A percentile compares a stretch with the other conserved stretches of the same genome.
These are phyloP conservation scores for Nigrograna mackinnonii DNA, from an alignment of 2,329 filamentous ascomycete species.

Conservation along the genomic window DNA sequence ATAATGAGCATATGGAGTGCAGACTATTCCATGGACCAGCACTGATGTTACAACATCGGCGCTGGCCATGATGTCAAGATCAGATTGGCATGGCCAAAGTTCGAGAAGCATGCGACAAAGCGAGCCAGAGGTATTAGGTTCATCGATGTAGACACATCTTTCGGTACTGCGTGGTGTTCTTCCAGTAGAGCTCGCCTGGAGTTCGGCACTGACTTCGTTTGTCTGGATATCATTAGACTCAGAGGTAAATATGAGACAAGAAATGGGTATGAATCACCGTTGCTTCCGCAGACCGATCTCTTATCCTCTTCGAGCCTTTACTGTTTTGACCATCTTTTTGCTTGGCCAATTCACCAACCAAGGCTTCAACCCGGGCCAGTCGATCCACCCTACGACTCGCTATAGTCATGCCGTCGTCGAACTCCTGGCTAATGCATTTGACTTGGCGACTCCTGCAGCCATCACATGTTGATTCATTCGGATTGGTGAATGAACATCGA, in stretches of 20 bases:
- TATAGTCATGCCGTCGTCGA: slow-evolving; percentile 15
- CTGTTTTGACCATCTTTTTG: too few relatives aligned
- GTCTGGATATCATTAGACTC: neutral
- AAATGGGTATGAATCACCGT: neutral
- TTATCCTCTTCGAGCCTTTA: neutral
- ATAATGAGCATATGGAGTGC: slow-evolving; percentile 29
- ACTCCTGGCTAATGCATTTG: slow-evolving; percentile 25
- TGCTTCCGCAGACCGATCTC: neutral
- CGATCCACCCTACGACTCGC: too few relatives aligned
- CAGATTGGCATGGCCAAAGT: slow-evolving; percentile 45
- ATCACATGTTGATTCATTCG: slow-evolving; percentile 13
- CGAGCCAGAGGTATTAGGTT: too few relatives aligned
- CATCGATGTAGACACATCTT: too few relatives aligned
- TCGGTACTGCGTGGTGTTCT: slow-evolving; percentile 37
- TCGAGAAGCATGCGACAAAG: too few relatives aligned
- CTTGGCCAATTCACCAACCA: too few relatives aligned
- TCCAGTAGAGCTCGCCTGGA: slow-evolving; percentile 4
- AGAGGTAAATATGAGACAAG: neutral
- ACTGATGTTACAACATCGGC: slow-evolving; percentile 33
- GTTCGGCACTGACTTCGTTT: neutral
- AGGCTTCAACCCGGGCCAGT: too few relatives aligned
- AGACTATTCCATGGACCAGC: slow-evolving; percentile 43
- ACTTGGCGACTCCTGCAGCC: slow-evolving; percentile 17
- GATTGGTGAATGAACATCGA: too few relatives aligned
- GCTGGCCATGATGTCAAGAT: slow-evolving; percentile 42